Base-by-base conservation (phyloP, 2,329 filamentous ascomycete species). In the Dactylella cylindrospora region DNA sequence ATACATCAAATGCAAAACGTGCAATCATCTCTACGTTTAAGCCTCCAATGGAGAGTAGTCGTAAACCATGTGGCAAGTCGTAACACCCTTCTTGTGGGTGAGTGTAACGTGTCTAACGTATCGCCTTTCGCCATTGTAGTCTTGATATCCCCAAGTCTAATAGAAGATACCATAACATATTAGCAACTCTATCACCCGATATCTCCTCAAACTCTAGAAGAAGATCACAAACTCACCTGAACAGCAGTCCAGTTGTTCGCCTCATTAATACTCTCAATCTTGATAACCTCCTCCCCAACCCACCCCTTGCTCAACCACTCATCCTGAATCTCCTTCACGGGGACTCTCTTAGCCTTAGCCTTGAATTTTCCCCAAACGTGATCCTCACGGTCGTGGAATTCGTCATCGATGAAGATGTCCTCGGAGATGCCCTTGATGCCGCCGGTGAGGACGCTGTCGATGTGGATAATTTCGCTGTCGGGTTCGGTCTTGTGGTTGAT, bases 291-390 rank as follows among this genome's bases (percentile, higher is more conserved):
- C 64, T 80, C 82, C 45, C 78, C 76, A 12, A 81, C 68, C 79
- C 85, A 90, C 23, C 79, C 80, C 41, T 77, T 72, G 65, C 76
- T 77, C 49, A 84, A 76, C 53, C 74, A 81, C 3, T 76, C 80
- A 68, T 84, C 80, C n/a, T 75, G 71, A 20, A 76, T 67, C 66
- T 72, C 73, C 26, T 70, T 70, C 35, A 73, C 76, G 8, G 68
- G 70, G 57, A 80, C 67, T 71, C 78, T 83, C 38, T 76, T 73
- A 35, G 78, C 81, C 61, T 77, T 78, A 54, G 85, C 87, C 45
- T 76, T 76, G 65, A 93, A 79, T 51, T 74, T 75, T 57, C 90
- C 90, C 72, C 94, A 95, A 67, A 95, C 80, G 77, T 83, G 84
- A 76, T 95, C 89, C 19, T 75, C 76, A 65, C 81, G 79, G 67